phyloP scores from a whole-genome alignment of 768 basidiomycete genomes.

The Cyclocybe aegerita region DNA sequence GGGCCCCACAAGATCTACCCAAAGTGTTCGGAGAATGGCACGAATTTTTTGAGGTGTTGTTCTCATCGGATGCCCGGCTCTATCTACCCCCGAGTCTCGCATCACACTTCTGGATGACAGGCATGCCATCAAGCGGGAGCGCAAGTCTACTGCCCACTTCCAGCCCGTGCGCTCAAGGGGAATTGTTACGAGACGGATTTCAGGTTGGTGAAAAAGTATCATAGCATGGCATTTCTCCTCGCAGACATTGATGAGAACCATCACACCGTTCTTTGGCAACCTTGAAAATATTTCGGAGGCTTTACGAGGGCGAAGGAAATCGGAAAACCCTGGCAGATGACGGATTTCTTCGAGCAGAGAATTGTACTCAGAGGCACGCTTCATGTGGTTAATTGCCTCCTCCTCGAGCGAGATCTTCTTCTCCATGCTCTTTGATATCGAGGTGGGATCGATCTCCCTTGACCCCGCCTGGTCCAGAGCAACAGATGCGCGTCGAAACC shows the following conservation, averaged over 20 bases:
- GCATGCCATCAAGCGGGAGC: neutral
- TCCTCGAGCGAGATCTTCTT: constrained; percentile 13
- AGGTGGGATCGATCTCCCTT: neutral
- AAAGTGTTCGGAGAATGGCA: no score
- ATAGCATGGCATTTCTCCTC: constrained; percentile 20
- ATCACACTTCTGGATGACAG: neutral
- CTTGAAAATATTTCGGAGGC: constrained; percentile 1
- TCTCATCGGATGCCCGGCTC: neutral
- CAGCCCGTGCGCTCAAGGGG: constrained; percentile 6
- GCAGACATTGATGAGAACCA: constrained; percentile 20
- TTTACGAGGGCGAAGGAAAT: constrained; percentile 17
- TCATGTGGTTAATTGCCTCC: constrained; percentile 9
- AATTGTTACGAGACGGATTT: constrained; percentile 8
- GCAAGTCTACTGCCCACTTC: constrained; percentile 4
- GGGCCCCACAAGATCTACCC: no score
- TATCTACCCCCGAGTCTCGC: neutral
- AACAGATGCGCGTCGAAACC: constrained; percentile 9
- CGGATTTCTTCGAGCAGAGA: constrained; percentile 10
- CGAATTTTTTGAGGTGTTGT: neutral
- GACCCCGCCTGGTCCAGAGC: constrained; percentile 10
- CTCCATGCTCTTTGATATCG: neutral
- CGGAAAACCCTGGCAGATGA: constrained; percentile 14
- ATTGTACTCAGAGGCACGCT: constrained; percentile 19
- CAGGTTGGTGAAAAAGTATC: constrained; percentile 5
- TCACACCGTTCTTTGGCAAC: constrained; percentile 12